Conservation (phyloP, 768 basidiomycete genomes). For the Mycena filopes region DNA sequence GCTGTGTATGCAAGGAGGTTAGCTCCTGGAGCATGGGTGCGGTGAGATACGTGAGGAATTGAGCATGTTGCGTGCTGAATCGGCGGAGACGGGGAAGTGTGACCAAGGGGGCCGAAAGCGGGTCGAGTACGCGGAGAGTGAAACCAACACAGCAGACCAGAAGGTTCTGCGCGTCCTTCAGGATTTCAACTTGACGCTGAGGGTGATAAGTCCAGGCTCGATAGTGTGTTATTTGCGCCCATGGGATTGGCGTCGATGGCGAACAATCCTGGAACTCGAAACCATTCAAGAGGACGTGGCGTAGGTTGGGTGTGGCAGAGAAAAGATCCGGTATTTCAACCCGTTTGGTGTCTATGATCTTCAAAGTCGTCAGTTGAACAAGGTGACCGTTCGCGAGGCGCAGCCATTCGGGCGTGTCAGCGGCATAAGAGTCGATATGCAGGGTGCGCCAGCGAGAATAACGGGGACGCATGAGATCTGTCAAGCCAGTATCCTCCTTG, state of each 20-base stretch:
- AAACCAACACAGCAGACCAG: not conserved
- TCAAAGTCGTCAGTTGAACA: not conserved
- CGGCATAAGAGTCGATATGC: no score
- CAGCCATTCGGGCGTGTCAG: not conserved
- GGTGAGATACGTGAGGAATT: not conserved
- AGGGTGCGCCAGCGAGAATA: no score
- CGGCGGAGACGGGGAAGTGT: not conserved
- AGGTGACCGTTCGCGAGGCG: not conserved
- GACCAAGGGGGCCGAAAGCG: not conserved
- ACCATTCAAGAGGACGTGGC: not conserved
- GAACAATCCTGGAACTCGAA: not conserved
- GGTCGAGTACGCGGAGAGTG: no score
- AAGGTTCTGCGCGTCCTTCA: not conserved
- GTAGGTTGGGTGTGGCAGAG: not conserved
- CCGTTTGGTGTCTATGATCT: not conserved
- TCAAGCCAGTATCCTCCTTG: no score
- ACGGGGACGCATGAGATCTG: no score
- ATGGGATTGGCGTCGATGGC: not conserved
- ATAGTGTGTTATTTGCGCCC: conserved; percentile 1
- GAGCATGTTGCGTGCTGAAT: not conserved
- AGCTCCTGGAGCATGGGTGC: not conserved
- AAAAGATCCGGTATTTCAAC: not conserved
- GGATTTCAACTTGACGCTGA: not conserved
- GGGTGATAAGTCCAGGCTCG: not conserved
- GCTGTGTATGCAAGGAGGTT: not conserved